phyloP scores from a whole-genome alignment of 176 grass and related monocot genomes.

The Tuctoria greenei region DNA sequence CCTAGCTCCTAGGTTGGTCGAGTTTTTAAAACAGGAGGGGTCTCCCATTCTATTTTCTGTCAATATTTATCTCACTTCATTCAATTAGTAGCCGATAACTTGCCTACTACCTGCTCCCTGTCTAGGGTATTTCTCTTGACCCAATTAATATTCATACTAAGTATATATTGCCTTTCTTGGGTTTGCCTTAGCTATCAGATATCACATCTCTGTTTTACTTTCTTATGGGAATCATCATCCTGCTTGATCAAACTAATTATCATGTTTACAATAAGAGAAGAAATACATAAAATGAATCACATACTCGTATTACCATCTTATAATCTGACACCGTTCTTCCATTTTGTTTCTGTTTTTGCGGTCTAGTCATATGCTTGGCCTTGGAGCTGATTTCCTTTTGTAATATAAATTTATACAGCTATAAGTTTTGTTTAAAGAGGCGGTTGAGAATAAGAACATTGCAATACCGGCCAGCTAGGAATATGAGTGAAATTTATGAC shows the following conservation, averaged over 20 bases:
- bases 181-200: not conserved
- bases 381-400: conserved; percentile 32
- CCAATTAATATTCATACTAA: not conserved
- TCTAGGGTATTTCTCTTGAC: conserved; percentile 7
- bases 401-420: conserved; percentile 41
- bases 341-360: conserved; percentile 5
- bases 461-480: conserved; percentile 66
- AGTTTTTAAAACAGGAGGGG: not conserved
- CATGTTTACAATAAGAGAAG: conserved; percentile 11
- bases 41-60: not conserved
- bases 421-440: conserved; percentile 82
- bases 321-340: not conserved
- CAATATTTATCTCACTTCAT: not conserved
- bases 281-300: not conserved
- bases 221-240: not conserved
- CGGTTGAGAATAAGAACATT: conserved; percentile 89
- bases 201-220: conserved; percentile 1
- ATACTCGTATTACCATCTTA: conserved; percentile 17
- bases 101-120: conserved; percentile 14
- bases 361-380: not conserved
- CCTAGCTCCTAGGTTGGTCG: not conserved
- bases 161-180: not conserved
- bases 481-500: conserved; percentile 92
- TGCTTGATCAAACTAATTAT: conserved; percentile 32
- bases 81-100: not conserved